These are phyloP conservation scores for Rhamnella rubrinervis DNA, from an alignment of 331 rosid species.

Conservation along the genomic window DNA sequence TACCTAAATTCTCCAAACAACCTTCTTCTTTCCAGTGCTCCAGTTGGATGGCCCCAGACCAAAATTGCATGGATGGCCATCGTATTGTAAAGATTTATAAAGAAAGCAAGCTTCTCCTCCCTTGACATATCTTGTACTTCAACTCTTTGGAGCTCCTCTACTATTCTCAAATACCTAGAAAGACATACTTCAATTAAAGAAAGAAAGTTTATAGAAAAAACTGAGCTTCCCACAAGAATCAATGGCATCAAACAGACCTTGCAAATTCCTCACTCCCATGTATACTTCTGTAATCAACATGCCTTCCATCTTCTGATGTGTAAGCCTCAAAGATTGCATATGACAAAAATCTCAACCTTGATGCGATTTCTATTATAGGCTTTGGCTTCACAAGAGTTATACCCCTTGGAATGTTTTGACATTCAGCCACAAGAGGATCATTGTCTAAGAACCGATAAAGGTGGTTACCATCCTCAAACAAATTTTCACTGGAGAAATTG, in stretches of 20 bases:
- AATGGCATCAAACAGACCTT: slow-evolving; percentile 47
- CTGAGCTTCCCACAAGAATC: neutral
- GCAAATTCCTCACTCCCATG: slow-evolving; percentile 94
- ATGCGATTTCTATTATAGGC: slow-evolving; percentile 69
- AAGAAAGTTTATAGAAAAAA: slow-evolving; percentile 9
- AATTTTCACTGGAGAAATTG: slow-evolving; percentile 55
- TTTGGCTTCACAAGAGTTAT: slow-evolving; percentile 70
- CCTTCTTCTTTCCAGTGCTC: slow-evolving; percentile 76
- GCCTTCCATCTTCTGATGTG: slow-evolving; percentile 63
- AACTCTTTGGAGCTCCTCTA: slow-evolving; percentile 93
- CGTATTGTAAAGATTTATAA: slow-evolving; percentile 90
- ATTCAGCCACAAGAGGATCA: slow-evolving; percentile 77
- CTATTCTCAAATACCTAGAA: slow-evolving; percentile 80
- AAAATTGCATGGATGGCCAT: slow-evolving; percentile 89
- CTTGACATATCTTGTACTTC: slow-evolving; percentile 64
- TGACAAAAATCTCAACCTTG: slow-evolving; percentile 70
- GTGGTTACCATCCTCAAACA: slow-evolving; percentile 83
- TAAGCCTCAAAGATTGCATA: slow-evolving; percentile 84
- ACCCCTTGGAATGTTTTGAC: slow-evolving; percentile 82
- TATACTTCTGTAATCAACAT: slow-evolving; percentile 70
- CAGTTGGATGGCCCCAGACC: slow-evolving; percentile 75
- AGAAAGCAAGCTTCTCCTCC: slow-evolving; percentile 93
- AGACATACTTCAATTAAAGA: slow-evolving; percentile 11
- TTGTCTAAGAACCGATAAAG: slow-evolving; percentile 85
- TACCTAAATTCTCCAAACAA: slow-evolving; percentile 79